Base-by-base conservation (phyloP, 345 rosid species). In the Boechera divaricarpa region DNA sequence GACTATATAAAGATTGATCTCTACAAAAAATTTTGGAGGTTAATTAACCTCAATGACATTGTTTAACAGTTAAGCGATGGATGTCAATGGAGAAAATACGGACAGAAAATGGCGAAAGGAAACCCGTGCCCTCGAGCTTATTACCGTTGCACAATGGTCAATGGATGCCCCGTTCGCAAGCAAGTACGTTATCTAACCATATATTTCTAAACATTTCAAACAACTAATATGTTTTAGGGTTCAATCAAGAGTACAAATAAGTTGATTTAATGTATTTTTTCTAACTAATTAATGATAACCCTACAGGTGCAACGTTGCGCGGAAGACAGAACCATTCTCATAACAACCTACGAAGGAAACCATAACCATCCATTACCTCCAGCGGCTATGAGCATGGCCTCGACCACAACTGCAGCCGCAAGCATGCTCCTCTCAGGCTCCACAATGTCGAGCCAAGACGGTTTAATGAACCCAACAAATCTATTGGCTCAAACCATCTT, bases 71-170 rank as follows among this genome's bases (percentile, higher is more conserved):
- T 92, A 55, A 82, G 81, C 7, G 98, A 92, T 79, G 99, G 99
- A 6, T 95, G 99, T 51, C 99, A 91, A 77, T 95, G 99, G 99
- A 73, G 99, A 61, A 95, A 95, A 72, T 95, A 95, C n/a, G 99
- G 99, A 16, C 99, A 95, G 52, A 95, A 95, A 76, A 95, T 93
- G 96, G 98, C 99, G 0, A 95, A 95, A 81, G 99, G 99, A 70
- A 95, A 95, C 72, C 99, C 99, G 0, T 91, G 97, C 31, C 99
- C 99, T 15, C 82, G 99, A 61, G 97, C 99, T 76, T 95, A 95
- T 63, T 95, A 95, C 52, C 89, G 99, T 2, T 95, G 99, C 90
- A 95, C 99, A 28, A 92, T 95, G 99, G 96, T 96, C 4, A 82
- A 83, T 13, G 94, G 91, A 10, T 95, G 99, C 21, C 97, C 98